Evolutionary conservation across 208 protist genomes (phyloP), one percentile per base, ranked within the genome.

Genomic region (Porcisia deanei): DNA sequence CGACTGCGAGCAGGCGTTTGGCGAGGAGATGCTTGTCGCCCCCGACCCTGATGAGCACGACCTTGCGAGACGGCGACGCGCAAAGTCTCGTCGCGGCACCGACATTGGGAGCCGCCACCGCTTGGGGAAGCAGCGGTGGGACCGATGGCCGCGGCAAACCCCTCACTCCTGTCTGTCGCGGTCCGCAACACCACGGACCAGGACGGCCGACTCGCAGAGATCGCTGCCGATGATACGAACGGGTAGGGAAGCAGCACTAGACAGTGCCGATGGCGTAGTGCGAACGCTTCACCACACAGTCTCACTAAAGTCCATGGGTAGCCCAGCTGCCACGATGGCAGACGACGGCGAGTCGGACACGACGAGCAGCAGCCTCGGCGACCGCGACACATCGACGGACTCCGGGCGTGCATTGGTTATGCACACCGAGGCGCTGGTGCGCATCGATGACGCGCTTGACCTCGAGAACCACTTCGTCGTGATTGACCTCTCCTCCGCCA

Each of bases 381-480:
- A 39, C 60, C 65, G 39, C 10, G 34, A 0, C 69, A 68, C 30
- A 58, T 1, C 9, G 22, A 30, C 14, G 74, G 54, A 37, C 10
- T 54, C 58, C 57, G 43, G 20, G 63, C 61, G 63, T 20, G 65
- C 47, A 9, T 57, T 64, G 55, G 47, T 4, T 2, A 70, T 76
- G 64, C 61, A 34, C 39, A 47, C 34, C 60, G 39, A 58, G 30
- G 75, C 79, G 14, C 71, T 96, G 20, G 71, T 86, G 53, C 60
- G 77, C 57, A 75, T 96, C 25, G 64, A 75, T 37, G 85, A 96
- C 80, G 89, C 91, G 8, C 80, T 92, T 49, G 89, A 93, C 73
- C 88, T 88, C 58, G 84, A 88, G 41, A 92, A 89, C 73, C 89
- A 94, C 73, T 92, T 96, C 76, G 73, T 96, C 58, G 61, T 96